Evolutionary conservation across 2,329 filamentous ascomycete species (phyloP), one percentile per base, ranked within the genome.

Genomic region (Neospermospora avenae): DNA sequence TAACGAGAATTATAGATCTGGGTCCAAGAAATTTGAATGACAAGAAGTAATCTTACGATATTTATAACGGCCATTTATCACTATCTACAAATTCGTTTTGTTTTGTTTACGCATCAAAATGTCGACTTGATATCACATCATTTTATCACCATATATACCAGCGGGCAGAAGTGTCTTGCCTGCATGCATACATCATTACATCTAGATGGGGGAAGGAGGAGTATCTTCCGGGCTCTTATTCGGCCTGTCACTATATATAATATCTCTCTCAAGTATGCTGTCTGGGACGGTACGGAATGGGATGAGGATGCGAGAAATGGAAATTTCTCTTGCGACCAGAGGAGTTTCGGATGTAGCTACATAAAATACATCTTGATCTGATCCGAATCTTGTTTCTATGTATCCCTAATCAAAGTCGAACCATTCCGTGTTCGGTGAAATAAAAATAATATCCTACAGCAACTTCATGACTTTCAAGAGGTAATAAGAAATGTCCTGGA

Each of bases 11-110:
- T 34, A 20, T 24, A 72, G 70, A 55, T 72, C 28, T 72, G 70
- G 70, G 55, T 71, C 53, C 63, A 68, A 57, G 68, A 71, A 66
- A 44, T 68, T 59, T 70, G 61, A 68, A 59, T 44, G 31, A 42
- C 28, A 42, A 4, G 3, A 59, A 39, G n/a, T 25, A 25, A 52
- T 45, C 24, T 31, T 11, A 49, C 54, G 56, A 62, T 46, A 42
- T 16, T 60, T 52, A 61, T 57, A 59, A 58, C 25, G 22, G 20
- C 51, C 45, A 56, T 62, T 54, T 51, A 28, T 49, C 53, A 5
- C 39, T 20, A 42, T 42, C 18, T n/a, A 18, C 39, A 18, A 2
- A 2, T 20, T 41, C n/a, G n/a, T 42, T 6, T 18, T 42, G n/a
- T 22, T 20, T 42, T 18, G 2, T 31, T 10, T 31, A 31, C 48